Conservation (phyloP, 164 flowering plant species). For the Buxus sempervirens region DNA sequence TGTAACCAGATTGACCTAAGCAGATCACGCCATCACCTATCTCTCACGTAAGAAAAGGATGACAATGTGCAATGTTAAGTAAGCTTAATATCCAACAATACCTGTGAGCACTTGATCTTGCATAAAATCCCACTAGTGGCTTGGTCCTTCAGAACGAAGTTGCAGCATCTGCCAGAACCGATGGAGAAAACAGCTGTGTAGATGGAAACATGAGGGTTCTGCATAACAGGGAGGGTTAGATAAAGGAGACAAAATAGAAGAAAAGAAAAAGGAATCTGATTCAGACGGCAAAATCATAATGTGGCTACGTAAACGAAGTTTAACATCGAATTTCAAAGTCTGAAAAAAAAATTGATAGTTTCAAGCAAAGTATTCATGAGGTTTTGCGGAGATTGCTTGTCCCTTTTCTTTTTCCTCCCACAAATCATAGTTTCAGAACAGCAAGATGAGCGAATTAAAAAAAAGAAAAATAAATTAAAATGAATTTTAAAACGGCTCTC, state of each 20-base stretch:
- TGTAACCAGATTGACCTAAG: not conserved
- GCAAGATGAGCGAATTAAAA: not conserved
- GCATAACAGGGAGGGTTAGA: slow-evolving; percentile 18
- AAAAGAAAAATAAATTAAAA: not conserved
- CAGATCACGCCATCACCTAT: slow-evolving; percentile 5
- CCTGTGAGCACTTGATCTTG: slow-evolving; percentile 63
- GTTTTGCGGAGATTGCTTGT: not conserved
- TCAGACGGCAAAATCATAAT: not conserved
- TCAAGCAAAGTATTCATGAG: not conserved
- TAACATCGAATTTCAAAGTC: not conserved
- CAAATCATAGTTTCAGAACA: not conserved
- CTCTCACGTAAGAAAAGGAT: slow-evolving; percentile 1
- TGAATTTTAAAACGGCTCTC: not conserved
- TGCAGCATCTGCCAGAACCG: slow-evolving; percentile 56
- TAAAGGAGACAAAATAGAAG: not conserved
- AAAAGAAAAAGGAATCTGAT: not conserved
- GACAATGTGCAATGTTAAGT: not conserved
- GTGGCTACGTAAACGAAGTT: not conserved
- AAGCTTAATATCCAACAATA: slow-evolving; percentile 20
- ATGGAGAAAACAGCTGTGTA: slow-evolving; percentile 40
- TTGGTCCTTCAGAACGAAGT: slow-evolving; percentile 54
- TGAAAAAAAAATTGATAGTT: not conserved
- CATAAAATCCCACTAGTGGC: slow-evolving; percentile 45
- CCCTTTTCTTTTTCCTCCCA: not conserved
- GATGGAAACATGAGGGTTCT: slow-evolving; percentile 57